A percentile compares a stretch with the other conserved stretches of the same genome.
phyloP scores from a whole-genome alignment of 2,329 filamentous ascomycete genomes.

The Penicillium janthinellum region DNA sequence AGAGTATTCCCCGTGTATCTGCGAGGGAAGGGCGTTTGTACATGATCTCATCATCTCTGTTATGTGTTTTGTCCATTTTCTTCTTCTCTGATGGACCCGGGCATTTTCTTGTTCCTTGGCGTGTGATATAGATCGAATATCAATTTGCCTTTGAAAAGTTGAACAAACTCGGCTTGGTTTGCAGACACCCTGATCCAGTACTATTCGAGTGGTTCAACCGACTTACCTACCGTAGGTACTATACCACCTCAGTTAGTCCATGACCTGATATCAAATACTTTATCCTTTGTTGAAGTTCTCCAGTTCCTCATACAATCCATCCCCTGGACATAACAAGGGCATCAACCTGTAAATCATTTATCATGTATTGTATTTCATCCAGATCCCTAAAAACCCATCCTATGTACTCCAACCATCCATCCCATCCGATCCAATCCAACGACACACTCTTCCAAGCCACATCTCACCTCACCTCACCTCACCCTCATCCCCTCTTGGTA shows the following conservation, averaged over 20 bases:
- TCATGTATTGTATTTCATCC: background rate
- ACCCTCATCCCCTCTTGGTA: background rate
- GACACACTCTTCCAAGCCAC: background rate
- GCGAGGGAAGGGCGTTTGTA: conserved; percentile 28
- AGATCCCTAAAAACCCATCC: background rate
- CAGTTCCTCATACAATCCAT: no score
- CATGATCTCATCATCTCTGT: conserved; percentile 14
- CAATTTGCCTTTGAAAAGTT: background rate
- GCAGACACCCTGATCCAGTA: no score
- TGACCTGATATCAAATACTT: no score
- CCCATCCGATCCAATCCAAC: background rate
- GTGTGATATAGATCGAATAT: conserved; percentile 12
- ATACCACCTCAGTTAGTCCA: no score
- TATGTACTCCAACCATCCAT: background rate
- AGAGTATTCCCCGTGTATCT: conserved; percentile 13
- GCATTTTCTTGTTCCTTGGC: conserved; percentile 3
- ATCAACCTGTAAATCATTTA: background rate
- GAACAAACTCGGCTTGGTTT: background rate
- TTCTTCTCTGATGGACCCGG: conserved; percentile 14
- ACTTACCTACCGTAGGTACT: no score
- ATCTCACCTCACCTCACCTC: background rate
- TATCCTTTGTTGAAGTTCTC: no score
- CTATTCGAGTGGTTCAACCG: no score
- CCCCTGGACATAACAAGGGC: no score
- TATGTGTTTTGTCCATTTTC: conserved; percentile 2